Conservation (phyloP, 2,329 filamentous ascomycete genomes). For the Rachicladosporium sp. region DNA sequence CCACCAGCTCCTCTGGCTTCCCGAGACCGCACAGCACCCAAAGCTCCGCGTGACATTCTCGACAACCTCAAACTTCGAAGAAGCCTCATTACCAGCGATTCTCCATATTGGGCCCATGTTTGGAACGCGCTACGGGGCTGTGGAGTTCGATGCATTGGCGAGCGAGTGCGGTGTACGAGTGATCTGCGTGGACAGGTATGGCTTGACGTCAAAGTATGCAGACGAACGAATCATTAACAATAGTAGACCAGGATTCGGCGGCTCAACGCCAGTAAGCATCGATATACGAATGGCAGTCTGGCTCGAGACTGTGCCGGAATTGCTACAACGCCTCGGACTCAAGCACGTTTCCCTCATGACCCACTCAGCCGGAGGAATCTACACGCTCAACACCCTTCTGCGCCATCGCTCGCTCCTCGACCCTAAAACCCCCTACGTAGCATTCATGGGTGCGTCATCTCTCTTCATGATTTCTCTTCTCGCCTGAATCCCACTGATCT, state of each 20-base stretch:
- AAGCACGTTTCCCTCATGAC: constrained; percentile 27
- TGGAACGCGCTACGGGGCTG: constrained; percentile 21
- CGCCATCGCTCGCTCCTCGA: constrained; percentile 24
- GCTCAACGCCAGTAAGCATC: constrained; percentile 28
- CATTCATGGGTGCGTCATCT: constrained; percentile 14
- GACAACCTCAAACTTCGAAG: constrained; percentile 21
- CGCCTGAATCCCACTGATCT: not conserved
- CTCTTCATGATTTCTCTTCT: too few species aligned
- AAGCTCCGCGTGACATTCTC: constrained; percentile 18
- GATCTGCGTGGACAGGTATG: constrained; percentile 28
- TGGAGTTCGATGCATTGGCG: constrained; percentile 21
- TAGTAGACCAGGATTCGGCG: constrained; percentile 32
- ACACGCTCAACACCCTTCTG: constrained; percentile 30
- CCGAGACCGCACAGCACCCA: constrained; percentile 12
- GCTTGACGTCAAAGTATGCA: not conserved
- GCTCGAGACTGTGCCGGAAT: constrained; percentile 29
- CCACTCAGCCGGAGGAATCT: constrained; percentile 33
- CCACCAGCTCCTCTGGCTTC: constrained; percentile 19
- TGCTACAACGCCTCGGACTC: constrained; percentile 27
- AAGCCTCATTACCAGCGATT: constrained; percentile 17
- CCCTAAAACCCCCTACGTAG: constrained; percentile 18
- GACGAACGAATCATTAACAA: not conserved
- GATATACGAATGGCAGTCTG: constrained; percentile 26
- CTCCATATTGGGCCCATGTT: constrained; percentile 31
- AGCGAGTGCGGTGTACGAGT: constrained; percentile 24